Evolutionary conservation across 768 basidiomycete species (phyloP), one percentile per base, ranked within the genome.

Genomic region (Lyophyllum semitale): DNA sequence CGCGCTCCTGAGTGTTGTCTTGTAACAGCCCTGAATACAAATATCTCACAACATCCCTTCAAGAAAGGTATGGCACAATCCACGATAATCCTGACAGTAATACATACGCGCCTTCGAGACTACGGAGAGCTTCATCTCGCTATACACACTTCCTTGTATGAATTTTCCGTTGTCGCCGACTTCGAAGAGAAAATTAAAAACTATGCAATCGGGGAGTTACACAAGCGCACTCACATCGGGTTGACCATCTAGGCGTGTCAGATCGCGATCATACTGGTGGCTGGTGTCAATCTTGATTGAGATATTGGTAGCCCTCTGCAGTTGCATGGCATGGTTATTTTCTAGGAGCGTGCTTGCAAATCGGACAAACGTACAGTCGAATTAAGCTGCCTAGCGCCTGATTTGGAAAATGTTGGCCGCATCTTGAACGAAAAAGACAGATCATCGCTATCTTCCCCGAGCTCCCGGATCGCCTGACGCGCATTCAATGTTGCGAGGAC

Each of bases 221-320:
- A n/a, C n/a, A n/a, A n/a, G n/a, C 11, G 33, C 18, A 51, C 59
- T 53, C 55, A 58, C 62, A 57, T 61, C 59, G 22, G 60, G 62
- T 48, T 61, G 56, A 48, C 50, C 53, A 48, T 59, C 59, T 38
- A 53, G 55, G 46, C 53, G 41, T 15, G 53, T 59, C 38, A 54
- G 59, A 48, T 84, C 83, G 30, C 68, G 74, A 44, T 71, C 65
- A 44, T 72, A 75, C 53, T 85, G 84, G 26, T 82, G 76, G 37
- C 75, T 84, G 8, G 84, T 85, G 63, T 86, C 82, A 53, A 87
- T 82, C 69, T 84, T 83, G 70, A 87, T 85, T 30, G 84, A 82
- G 59, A 86, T 82, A 57, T 80, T 80, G 47, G 78, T 76, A 42
- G 76, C 75, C 59, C 66, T 70, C 75, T 79, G 49, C 30, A 30